phyloP scores from a whole-genome alignment of 75 land plant species.

The Ceratopteris richardii region DNA sequence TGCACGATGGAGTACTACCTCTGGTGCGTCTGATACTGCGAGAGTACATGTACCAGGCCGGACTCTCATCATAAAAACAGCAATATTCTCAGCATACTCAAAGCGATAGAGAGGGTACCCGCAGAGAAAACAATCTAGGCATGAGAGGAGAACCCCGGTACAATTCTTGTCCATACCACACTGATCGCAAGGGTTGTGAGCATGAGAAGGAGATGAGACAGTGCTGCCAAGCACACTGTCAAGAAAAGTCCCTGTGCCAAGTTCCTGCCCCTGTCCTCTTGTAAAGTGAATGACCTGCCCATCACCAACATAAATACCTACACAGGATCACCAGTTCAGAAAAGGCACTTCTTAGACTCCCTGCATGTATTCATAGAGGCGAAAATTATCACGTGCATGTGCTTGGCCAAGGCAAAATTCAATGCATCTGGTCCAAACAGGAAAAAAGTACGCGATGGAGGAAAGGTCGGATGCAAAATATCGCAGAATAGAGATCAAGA shows the following conservation, averaged over 20 bases:
- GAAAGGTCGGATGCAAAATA: no score
- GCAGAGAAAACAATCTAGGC: slow-evolving; percentile 31
- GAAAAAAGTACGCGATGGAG: no score
- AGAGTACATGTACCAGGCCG: slow-evolving; percentile 30
- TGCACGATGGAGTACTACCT: slow-evolving; percentile 24
- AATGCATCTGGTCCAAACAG: no score
- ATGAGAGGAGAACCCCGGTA: slow-evolving; percentile 21
- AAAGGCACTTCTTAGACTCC: no score
- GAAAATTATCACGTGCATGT: no score
- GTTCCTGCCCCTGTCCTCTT: slow-evolving; percentile 67
- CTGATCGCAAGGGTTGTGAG: neutral
- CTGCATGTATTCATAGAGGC: no score
- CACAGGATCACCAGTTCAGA: no score
- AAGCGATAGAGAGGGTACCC: slow-evolving; percentile 25
- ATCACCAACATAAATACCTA: slow-evolving; percentile 86
- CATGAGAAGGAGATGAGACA: neutral
- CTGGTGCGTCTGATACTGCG: slow-evolving; percentile 16
- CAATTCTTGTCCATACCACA: neutral
- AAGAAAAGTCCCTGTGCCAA: slow-evolving; percentile 16
- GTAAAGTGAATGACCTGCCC: slow-evolving; percentile 80
- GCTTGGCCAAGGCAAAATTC: no score
- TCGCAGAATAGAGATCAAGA: no score
- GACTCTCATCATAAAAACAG: slow-evolving; percentile 59
- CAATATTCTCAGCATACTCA: slow-evolving; percentile 29
- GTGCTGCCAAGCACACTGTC: neutral